A percentile compares a stretch with the other conserved stretches of the same genome.
Evolutionary conservation across 768 basidiomycete genomes (phyloP).

Genomic region (Tubosaeta brunneosetosa): DNA sequence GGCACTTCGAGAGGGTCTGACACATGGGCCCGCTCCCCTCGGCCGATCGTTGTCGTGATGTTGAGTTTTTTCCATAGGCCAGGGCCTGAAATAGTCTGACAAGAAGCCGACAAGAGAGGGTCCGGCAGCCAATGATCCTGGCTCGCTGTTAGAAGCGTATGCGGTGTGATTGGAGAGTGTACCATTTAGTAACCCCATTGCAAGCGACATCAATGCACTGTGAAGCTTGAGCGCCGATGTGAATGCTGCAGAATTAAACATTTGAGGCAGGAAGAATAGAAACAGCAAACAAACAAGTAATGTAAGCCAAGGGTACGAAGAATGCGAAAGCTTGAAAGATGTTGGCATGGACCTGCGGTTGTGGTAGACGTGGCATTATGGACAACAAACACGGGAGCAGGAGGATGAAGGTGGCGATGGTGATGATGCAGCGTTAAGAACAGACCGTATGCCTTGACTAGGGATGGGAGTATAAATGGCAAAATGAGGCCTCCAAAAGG

Average conservation of each 20-base stretch:
- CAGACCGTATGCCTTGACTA: no score
- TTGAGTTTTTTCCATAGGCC: no score
- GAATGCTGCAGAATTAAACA: background rate
- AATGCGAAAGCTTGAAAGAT: background rate
- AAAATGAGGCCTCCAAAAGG: no score
- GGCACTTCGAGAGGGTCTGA: no score
- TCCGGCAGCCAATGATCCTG: background rate
- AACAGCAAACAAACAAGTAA: background rate
- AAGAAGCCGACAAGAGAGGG: background rate
- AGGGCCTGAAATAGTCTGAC: background rate
- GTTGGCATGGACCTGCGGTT: no score
- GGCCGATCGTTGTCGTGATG: no score
- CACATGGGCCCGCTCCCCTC: no score
- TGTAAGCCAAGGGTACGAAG: background rate
- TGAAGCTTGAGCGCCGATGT: background rate
- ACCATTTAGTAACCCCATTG: constrained; percentile 1
- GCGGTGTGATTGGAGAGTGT: background rate
- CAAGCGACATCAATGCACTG: background rate
- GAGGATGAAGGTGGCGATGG: no score
- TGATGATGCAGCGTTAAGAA: no score
- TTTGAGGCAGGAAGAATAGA: background rate
- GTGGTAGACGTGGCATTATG: no score
- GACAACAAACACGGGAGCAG: no score
- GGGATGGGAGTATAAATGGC: no score
- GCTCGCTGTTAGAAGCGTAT: background rate